Evolutionary conservation across 352 stramenopile genomes (phyloP), one percentile per base, ranked within the genome.

Genomic region (Plasmopara viticola): DNA sequence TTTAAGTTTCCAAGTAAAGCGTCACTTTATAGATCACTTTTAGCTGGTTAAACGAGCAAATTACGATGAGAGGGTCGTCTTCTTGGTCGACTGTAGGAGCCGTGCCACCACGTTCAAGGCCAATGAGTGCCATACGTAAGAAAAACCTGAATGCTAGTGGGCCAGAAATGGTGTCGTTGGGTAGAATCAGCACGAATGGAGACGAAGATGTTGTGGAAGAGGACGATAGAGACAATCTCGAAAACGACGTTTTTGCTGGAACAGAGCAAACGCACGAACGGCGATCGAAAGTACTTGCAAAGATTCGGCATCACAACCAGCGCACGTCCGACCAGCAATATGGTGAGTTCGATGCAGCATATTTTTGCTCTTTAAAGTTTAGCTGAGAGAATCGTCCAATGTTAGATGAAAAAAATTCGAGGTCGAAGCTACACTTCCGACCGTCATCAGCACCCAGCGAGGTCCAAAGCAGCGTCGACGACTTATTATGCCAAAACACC

Each of bases 381-480:
- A 40, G 33, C n/a, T 58, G 18, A 65, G 20, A 31, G 14, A 13
- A 2, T 17, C 35, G 31, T 44, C 4, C 20, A 12, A 20, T 51
- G 34, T 9, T 13, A 62, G 47, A 51, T 39, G 46, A 42, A 48
- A n/a, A n/a, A n/a, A 68, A 54, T 28, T 31, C 39, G 15, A 52
- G 31, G 5, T 48, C 20, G 8, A 69, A 56, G 10, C 7, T 44
- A 9, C 58, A 53, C n/a, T 77, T 78, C 35, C 72, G 78, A 13
- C 78, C 78, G 17, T 70, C 75, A 17, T 89, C 78, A 0, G 75
- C 78, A n/a, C 5, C 78, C 78, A n/a, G 54, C 70, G 18, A 75
- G 75, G 2, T 51, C 59, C 9, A 74, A 70, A 48, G 43, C 60
- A 2, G 48, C 44, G 15, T 52, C 15, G n/a, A 58, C 10, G 34